A percentile compares a stretch with the other conserved stretches of the same genome.
Evolutionary conservation across 345 rosid genomes (phyloP).

Genomic region (Eucalyptus marginata): DNA sequence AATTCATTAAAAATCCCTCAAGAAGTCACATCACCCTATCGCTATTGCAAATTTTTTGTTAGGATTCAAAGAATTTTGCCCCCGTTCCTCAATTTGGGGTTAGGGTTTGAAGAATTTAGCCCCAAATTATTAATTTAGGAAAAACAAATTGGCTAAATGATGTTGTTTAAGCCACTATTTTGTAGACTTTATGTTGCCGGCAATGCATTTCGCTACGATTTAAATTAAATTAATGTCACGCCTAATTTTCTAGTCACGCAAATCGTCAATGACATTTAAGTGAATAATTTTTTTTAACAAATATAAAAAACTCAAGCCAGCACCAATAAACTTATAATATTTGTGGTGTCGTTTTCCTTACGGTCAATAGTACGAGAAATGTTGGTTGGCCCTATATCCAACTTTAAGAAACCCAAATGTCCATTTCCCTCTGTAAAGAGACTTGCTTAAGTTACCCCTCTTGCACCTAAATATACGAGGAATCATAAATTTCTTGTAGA

Average conservation of each 20-base stretch:
- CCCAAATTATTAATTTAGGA: background rate
- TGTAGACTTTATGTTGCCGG: background rate
- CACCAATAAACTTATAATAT: background rate
- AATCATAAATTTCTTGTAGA: background rate
- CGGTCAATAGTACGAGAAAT: background rate
- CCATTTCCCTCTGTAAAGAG: background rate
- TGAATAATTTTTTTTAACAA: background rate
- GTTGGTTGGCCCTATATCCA: background rate
- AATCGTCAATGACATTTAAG: background rate
- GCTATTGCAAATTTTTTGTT: background rate
- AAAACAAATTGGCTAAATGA: background rate
- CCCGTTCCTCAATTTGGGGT: background rate
- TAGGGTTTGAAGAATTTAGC: background rate
- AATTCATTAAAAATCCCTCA: background rate
- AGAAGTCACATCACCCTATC: background rate
- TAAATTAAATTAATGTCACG: background rate
- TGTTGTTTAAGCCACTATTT: background rate
- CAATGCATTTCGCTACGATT: fast-evolving
- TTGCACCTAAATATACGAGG: background rate
- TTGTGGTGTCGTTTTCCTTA: background rate
- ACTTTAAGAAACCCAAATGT: background rate
- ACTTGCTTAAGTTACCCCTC: background rate
- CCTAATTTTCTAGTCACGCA: background rate
- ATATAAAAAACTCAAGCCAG: no score
- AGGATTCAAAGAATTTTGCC: background rate